Conservation (phyloP, 805 yeast species). For the Nakazawaea siamensis region DNA sequence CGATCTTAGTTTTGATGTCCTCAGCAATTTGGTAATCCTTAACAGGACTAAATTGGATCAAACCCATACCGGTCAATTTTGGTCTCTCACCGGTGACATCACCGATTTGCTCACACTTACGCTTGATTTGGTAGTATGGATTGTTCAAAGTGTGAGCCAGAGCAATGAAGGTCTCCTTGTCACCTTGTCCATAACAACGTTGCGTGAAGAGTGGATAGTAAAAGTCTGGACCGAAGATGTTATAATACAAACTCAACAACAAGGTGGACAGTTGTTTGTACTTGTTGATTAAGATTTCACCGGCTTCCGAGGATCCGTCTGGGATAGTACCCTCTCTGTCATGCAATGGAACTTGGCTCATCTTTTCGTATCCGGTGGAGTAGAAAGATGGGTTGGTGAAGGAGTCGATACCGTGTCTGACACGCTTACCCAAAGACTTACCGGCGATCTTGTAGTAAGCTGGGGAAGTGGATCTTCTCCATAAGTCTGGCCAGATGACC, state of each 20-base stretch:
- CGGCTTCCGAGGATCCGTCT: constrained; percentile 64
- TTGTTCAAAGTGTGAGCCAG: constrained; percentile 48
- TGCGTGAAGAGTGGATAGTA: constrained; percentile 65
- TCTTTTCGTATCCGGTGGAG: constrained; percentile 9
- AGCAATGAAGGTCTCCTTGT: constrained; percentile 67
- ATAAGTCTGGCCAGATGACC: constrained; percentile 75
- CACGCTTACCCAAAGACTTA: constrained; percentile 26
- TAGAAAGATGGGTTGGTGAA: constrained; percentile 13
- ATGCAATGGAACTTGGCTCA: constrained; percentile 37
- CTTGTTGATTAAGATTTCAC: constrained; percentile 58
- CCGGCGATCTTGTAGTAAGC: constrained; percentile 56
- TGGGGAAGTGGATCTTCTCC: constrained; percentile 74
- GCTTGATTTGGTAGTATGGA: constrained; percentile 52
- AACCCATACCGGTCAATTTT: constrained; percentile 15
- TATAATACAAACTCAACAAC: constrained; percentile 55
- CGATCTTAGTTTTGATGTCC: constrained; percentile 4
- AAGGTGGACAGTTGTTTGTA: constrained; percentile 50
- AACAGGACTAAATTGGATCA: constrained; percentile 9
- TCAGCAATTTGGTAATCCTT: constrained; percentile 4
- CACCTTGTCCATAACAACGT: constrained; percentile 74
- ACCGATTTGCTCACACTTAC: constrained; percentile 45
- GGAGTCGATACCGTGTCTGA: constrained; percentile 25
- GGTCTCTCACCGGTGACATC: constrained; percentile 14
- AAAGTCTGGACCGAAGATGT: constrained; percentile 55
- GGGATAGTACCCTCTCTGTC: constrained; percentile 58